A percentile compares a stretch with the other conserved stretches of the same genome.
Evolutionary conservation across 495 filamentous ascomycete species (phyloP).

Genomic region (Bombardia bombarda): DNA sequence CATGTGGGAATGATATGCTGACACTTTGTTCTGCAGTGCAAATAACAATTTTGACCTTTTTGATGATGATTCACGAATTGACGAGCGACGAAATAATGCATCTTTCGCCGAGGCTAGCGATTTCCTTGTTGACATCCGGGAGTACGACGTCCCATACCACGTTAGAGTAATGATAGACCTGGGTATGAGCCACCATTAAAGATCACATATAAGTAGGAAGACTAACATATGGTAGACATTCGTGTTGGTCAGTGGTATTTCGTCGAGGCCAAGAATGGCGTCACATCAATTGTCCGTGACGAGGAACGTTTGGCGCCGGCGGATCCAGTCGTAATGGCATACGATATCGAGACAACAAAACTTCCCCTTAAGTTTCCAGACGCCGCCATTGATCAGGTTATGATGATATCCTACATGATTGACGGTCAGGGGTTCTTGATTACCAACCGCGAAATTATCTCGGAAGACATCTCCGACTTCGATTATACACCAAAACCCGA

Average conservation of each 20-base stretch:
- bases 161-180: conserved; percentile 96
- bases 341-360: conserved; percentile 97
- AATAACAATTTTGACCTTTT: conserved; percentile 91
- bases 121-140: conserved; percentile 96
- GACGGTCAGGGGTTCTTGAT: conserved; percentile 97
- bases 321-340: conserved; percentile 93
- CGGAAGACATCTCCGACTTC: conserved; percentile 95
- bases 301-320: conserved; percentile 83
- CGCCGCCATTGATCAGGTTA: conserved; percentile 88
- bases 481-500: conserved; percentile 97
- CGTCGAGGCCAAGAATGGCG: conserved; percentile 87
- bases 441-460: conserved; percentile 96
- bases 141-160: conserved; percentile 99
- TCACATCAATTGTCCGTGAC: conserved; percentile 70
- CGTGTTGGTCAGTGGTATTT: conserved; percentile 96
- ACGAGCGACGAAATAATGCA: conserved; percentile 74
- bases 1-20: background rate
- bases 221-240: conserved; percentile 56
- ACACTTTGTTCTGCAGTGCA: conserved; percentile 43
- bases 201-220: background rate
- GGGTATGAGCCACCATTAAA: conserved; percentile 40
- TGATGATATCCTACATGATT: conserved; percentile 99
- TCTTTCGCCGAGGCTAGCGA: conserved; percentile 84
- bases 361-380: conserved; percentile 97
- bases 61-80: conserved; percentile 83